Conservation (phyloP, 805 yeast species). For the Saccharomyces jurei region DNA sequence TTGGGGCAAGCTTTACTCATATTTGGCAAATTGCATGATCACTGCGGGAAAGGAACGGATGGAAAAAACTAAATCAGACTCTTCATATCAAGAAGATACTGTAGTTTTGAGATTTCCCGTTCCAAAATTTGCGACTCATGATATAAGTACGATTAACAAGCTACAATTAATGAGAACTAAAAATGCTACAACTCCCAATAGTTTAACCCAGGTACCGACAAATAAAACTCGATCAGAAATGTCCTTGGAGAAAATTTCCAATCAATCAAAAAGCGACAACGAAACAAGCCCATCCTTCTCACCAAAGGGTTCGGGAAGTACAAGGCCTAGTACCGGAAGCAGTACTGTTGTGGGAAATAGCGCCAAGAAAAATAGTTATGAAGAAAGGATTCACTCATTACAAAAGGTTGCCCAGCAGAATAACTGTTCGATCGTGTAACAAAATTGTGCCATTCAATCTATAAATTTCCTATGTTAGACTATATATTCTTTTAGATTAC, state of each 20-base stretch:
- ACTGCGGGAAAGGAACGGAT: slow-evolving; percentile 40
- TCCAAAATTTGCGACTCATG: not conserved
- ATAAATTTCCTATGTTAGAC: not conserved
- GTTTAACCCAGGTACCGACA: not conserved
- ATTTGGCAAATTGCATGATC: slow-evolving; percentile 57
- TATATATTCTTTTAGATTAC: not conserved
- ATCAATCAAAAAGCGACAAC: not conserved
- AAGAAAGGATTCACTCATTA: not conserved
- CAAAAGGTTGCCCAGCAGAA: not conserved
- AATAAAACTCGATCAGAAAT: not conserved
- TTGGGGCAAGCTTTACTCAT: slow-evolving; percentile 65
- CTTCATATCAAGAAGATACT: not conserved
- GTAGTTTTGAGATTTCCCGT: not conserved
- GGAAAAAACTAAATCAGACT: not conserved
- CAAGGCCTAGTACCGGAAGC: not conserved
- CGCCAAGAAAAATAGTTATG: not conserved
- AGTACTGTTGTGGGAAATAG: not conserved
- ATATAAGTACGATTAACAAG: not conserved
- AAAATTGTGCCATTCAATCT: not conserved
- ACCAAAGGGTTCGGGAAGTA: not conserved
- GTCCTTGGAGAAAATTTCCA: not conserved
- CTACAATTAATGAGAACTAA: not conserved
- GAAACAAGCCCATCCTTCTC: not conserved
- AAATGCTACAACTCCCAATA: not conserved
- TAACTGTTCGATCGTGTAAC: not conserved